phyloP scores from a whole-genome alignment of 441 rosid species.

The Sinapis alba region DNA sequence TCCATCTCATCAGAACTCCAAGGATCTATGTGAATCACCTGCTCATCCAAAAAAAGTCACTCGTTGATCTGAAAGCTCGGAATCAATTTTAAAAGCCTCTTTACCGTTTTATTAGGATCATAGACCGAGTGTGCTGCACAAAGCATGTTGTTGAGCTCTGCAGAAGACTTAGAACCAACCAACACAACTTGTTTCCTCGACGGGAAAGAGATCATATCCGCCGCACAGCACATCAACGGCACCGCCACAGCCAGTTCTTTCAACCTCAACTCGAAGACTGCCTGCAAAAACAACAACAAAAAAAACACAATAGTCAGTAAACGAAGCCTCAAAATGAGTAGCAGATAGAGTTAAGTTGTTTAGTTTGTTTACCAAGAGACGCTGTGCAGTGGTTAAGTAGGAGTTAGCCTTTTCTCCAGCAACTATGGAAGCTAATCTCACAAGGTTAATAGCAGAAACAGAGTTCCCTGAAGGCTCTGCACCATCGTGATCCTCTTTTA shows the following conservation, averaged over 20 bases:
- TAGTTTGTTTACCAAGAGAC: constrained; percentile 61
- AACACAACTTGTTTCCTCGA: constrained; percentile 69
- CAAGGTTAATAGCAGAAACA: constrained; percentile 80
- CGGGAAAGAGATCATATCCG: constrained; percentile 66
- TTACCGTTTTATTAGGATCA: constrained; percentile 81
- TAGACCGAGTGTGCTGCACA: constrained; percentile 72
- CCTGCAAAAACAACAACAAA: constrained; percentile 44
- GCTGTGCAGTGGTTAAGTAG: constrained; percentile 71
- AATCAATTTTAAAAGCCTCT: not conserved
- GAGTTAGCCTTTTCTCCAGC: constrained; percentile 54
- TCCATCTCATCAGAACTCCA: constrained; percentile 62
- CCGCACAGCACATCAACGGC: constrained; percentile 92
- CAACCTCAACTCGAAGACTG: constrained; percentile 74
- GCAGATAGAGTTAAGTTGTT: not conserved
- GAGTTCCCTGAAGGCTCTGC: constrained; percentile 99
- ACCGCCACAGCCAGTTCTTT: constrained; percentile 84
- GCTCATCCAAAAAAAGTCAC: constrained; percentile 11
- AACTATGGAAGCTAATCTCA: constrained; percentile 76
- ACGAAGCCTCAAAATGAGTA: not conserved
- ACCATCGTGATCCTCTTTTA: constrained; percentile 97
- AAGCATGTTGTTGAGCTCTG: constrained; percentile 68
- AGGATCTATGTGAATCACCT: constrained; percentile 89
- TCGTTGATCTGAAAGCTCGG: not conserved
- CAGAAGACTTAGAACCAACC: constrained; percentile 59
- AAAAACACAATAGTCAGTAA: not conserved